Conservation (phyloP, 2,329 filamentous ascomycete genomes). For the Penicillium sp. region DNA sequence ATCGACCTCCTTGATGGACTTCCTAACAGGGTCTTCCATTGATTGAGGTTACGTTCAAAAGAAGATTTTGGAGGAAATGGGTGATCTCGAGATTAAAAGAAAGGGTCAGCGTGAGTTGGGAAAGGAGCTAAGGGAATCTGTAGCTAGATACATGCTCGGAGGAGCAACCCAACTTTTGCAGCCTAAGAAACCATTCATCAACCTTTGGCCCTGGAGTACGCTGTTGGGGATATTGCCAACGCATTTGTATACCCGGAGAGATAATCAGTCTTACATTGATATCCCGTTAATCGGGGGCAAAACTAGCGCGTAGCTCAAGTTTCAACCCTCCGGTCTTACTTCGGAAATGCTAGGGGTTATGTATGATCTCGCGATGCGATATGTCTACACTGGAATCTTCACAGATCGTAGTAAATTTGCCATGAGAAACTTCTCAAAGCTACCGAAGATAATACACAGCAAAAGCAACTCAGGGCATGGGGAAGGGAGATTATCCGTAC, state of each 20-base stretch:
- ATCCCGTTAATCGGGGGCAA: neutral
- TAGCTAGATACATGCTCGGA: no score
- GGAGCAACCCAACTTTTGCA: no score
- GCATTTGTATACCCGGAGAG: no score
- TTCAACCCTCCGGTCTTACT: neutral
- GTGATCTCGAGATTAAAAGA: no score
- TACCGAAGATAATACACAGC: neutral
- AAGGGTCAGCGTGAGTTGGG: no score
- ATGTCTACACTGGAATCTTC: neutral
- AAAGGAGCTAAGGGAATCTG: no score
- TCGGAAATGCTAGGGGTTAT: neutral
- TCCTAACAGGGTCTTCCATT: neutral
- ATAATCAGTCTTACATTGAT: no score
- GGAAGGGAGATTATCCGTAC: neutral
- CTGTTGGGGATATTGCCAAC: no score
- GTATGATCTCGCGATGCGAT: neutral
- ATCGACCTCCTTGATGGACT: conserved; percentile 4
- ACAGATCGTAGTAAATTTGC: neutral
- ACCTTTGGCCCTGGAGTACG: no score
- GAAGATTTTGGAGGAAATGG: neutral
- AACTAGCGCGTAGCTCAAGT: neutral
- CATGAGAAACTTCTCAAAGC: neutral
- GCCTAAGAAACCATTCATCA: no score
- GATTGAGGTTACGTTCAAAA: neutral
- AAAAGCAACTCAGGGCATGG: neutral